phyloP scores from a whole-genome alignment of 106 monocot species.

The Xerophyta viscosa region DNA sequence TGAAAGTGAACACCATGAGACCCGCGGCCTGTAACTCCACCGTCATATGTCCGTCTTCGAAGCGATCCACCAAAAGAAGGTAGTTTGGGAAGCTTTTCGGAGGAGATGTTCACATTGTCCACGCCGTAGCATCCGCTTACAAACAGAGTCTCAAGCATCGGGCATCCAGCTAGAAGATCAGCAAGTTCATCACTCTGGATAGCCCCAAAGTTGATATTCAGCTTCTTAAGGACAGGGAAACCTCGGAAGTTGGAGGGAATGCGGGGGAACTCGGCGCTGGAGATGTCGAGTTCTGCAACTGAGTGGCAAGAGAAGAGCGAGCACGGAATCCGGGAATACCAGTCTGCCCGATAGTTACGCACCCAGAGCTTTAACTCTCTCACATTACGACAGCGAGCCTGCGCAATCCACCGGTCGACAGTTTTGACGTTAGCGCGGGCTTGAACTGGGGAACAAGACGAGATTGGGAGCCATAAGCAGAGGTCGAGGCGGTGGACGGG shows the following conservation, averaged over 20 bases:
- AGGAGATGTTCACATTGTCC: not conserved
- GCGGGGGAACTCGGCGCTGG: not conserved
- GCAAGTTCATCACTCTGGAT: not conserved
- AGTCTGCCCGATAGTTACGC: not conserved
- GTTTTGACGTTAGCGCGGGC: not conserved
- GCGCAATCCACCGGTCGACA: not conserved
- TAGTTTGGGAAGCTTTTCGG: no score
- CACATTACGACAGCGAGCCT: not conserved
- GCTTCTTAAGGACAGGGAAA: not conserved
- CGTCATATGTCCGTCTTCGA: not conserved
- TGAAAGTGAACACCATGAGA: not conserved
- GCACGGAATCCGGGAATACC: not conserved
- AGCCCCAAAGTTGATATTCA: not conserved
- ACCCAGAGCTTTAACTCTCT: no score
- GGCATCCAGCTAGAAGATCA: conserved; percentile 2
- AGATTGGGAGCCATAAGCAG: not conserved
- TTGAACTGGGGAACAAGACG: not conserved
- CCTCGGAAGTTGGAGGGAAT: conserved; percentile 3
- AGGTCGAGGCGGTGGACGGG: not conserved
- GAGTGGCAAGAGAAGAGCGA: conserved; percentile 4
- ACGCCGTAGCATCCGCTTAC: not conserved
- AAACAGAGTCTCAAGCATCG: not conserved
- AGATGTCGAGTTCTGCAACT: not conserved
- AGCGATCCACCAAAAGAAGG: no score
- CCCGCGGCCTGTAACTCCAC: not conserved